A percentile compares a stretch with the other conserved stretches of the same genome.
Evolutionary conservation across 345 rosid species (phyloP).

Genomic region (Murraya paniculata): DNA sequence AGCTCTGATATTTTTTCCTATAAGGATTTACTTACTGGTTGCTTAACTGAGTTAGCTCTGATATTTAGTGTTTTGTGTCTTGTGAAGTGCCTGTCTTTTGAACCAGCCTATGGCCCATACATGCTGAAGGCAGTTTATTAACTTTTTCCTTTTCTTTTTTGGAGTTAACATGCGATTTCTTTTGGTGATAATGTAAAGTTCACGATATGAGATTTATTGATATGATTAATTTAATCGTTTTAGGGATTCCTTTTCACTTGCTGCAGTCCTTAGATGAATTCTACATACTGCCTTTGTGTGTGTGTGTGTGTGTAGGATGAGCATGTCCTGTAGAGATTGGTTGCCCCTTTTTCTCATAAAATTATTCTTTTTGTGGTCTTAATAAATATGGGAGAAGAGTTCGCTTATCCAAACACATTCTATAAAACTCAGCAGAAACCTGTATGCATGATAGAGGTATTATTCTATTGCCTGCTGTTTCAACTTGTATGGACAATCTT

Average conservation of each 20-base stretch:
- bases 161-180: neutral
- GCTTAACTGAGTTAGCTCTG: constrained; percentile 1
- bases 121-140: neutral
- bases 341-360: neutral
- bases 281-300: neutral
- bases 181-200: neutral
- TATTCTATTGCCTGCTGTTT: neutral
- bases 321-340: neutral
- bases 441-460: neutral
- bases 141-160: neutral
- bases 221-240: neutral
- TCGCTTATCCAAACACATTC: neutral
- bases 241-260: neutral
- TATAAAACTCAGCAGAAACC: neutral
- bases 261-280: neutral
- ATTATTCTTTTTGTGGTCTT: neutral
- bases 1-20: constrained; percentile 1
- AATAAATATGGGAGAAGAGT: neutral
- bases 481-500: neutral
- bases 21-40: neutral
- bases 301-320: neutral
- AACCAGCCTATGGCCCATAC: neutral
- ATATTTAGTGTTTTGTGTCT: constrained; percentile 3
- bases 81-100: neutral
- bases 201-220: neutral